A percentile compares a stretch with the other conserved stretches of the same genome.
These are phyloP conservation scores for Penicillium sclerotigenum DNA, from an alignment of 2,329 filamentous ascomycete species.

Conservation along the genomic window DNA sequence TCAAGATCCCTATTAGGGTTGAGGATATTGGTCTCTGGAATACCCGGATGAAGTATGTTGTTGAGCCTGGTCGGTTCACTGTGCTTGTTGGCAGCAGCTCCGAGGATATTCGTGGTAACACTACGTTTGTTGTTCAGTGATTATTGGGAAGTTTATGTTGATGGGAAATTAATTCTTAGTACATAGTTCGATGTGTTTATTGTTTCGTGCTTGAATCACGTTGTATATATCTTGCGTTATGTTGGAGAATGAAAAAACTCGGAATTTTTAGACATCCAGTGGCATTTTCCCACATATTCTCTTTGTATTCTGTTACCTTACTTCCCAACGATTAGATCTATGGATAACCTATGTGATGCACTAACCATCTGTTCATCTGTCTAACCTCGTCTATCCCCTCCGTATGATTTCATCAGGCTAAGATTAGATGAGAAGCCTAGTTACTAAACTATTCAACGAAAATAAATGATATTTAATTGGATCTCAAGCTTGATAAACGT, in stretches of 20 bases:
- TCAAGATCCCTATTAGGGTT: slow-evolving; percentile 52
- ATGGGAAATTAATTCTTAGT: not conserved
- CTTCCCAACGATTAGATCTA: not conserved
- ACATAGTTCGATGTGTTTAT: not conserved
- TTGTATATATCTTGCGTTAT: not conserved
- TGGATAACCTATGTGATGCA: too few relatives aligned
- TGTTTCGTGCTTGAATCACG: not conserved
- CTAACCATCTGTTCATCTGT: not conserved
- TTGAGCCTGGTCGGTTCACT: slow-evolving; percentile 67
- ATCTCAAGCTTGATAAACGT: not conserved
- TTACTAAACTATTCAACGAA: not conserved
- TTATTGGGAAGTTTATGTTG: not conserved
- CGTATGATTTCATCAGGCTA: too few relatives aligned
- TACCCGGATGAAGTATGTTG: slow-evolving; percentile 64
- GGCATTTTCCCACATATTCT: not conserved
- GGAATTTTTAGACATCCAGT: not conserved
- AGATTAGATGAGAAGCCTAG: not conserved
- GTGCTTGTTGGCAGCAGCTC: slow-evolving; percentile 57
- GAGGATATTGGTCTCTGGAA: slow-evolving; percentile 56
- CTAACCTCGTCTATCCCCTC: not conserved
- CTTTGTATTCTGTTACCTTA: not conserved
- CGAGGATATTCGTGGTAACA: slow-evolving; percentile 34
- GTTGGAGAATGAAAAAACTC: not conserved
- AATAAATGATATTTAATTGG: not conserved
- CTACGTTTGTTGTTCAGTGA: slow-evolving; percentile 30